phyloP scores from a whole-genome alignment of 257 asterid species.

The Scutellaria barbata region DNA sequence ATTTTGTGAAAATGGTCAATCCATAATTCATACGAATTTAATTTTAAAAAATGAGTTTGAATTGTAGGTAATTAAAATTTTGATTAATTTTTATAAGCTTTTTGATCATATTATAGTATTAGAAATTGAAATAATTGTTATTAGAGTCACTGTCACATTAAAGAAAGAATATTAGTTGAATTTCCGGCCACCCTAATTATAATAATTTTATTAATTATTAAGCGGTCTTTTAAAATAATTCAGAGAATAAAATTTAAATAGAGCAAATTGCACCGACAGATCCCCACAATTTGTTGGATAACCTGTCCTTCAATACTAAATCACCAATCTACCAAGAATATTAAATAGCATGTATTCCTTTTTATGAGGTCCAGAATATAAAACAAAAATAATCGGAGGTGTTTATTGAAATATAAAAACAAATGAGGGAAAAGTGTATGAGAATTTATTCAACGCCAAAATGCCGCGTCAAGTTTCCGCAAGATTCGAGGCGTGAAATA shows the following conservation, averaged over 20 bases:
- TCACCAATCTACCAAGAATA: background rate
- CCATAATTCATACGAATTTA: too few relatives aligned
- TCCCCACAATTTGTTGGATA: background rate
- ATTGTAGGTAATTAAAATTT: too few relatives aligned
- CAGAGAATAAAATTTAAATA: background rate
- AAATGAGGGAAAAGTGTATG: constrained; percentile 3
- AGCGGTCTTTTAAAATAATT: background rate
- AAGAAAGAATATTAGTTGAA: too few relatives aligned
- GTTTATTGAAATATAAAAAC: background rate
- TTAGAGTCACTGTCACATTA: too few relatives aligned
- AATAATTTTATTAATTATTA: too few relatives aligned
- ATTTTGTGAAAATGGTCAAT: too few relatives aligned
- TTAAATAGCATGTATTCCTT: background rate
- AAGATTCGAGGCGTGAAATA: constrained; percentile 16
- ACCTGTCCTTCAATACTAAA: background rate
- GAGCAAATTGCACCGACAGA: background rate
- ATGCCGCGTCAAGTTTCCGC: constrained; percentile 45
- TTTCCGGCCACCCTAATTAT: too few relatives aligned
- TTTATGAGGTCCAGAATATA: constrained; percentile 6
- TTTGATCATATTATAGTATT: too few relatives aligned
- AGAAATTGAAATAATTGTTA: too few relatives aligned
- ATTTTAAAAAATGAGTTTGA: too few relatives aligned
- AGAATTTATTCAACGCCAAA: constrained; percentile 30
- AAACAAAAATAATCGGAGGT: background rate
- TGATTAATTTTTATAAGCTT: too few relatives aligned